phyloP scores from a whole-genome alignment of 2,329 filamentous ascomycete genomes.

The Hymenoscyphus salicellus region DNA sequence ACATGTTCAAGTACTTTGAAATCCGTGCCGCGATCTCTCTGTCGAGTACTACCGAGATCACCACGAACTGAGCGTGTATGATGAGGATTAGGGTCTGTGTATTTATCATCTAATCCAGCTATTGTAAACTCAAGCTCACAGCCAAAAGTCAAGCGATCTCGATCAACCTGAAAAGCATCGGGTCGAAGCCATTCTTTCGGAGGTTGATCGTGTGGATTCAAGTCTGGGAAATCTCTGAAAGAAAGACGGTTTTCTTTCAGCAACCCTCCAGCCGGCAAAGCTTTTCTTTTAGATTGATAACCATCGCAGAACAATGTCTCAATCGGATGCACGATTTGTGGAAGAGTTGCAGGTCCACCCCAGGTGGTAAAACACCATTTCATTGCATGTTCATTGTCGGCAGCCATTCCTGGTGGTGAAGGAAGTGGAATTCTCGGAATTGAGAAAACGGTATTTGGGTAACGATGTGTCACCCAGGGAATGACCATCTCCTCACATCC shows the following conservation, averaged over 20 bases:
- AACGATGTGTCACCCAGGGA: slow-evolving; percentile 6
- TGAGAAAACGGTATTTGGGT: slow-evolving; percentile 13
- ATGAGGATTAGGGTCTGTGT: not conserved
- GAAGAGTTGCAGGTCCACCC: not conserved
- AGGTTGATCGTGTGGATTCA: slow-evolving; percentile 1
- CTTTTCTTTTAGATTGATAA: not conserved
- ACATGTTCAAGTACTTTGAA: not conserved
- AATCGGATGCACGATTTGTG: not conserved
- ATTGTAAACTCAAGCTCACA: slow-evolving; percentile 2
- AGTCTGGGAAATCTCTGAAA: not conserved
- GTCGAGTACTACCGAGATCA: not conserved
- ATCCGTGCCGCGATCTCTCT: too few species aligned
- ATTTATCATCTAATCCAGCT: not conserved
- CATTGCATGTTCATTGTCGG: not conserved
- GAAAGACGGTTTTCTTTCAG: not conserved
- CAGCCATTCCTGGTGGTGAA: not conserved
- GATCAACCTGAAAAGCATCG: not conserved
- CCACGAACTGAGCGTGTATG: not conserved
- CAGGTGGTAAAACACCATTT: slow-evolving; percentile 3
- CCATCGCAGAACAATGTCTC: slow-evolving; percentile 4
- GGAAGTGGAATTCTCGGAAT: slow-evolving; percentile 8
- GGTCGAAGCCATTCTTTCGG: not conserved
- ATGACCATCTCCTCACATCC: slow-evolving; percentile 11
- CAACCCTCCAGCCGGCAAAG: not conserved
- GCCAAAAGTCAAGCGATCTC: slow-evolving; percentile 3